Evolutionary conservation across 1,139 yeast species (phyloP).

Genomic region (Sugiyamaella pinicola): DNA sequence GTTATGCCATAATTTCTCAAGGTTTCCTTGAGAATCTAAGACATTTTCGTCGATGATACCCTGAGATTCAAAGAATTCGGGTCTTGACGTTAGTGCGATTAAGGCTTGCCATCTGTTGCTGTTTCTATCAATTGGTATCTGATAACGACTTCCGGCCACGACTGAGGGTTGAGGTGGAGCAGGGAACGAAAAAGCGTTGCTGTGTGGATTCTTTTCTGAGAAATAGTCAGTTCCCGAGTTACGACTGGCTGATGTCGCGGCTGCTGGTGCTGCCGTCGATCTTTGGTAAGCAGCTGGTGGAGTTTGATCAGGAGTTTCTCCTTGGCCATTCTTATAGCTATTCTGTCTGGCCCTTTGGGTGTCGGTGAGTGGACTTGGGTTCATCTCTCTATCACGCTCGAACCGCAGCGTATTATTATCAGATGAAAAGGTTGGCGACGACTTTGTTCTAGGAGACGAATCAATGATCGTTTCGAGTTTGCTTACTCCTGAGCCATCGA

Average conservation of each 20-base stretch:
- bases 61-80: constrained; percentile 21
- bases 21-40: constrained; percentile 30
- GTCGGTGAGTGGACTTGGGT: too few species aligned
- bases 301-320: too few species aligned
- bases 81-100: constrained; percentile 27
- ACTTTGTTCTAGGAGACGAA: neutral
- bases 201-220: neutral
- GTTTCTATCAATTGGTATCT: neutral
- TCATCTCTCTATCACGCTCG: too few species aligned
- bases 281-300: too few species aligned
- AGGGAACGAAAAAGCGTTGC: neutral
- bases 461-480: neutral
- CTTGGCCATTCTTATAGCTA: too few species aligned
- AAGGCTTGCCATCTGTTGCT: constrained; percentile 20
- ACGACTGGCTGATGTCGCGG: neutral
- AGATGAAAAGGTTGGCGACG: neutral
- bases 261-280: too few species aligned
- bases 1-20: constrained; percentile 31
- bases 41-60: constrained; percentile 27
- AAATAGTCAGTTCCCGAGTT: neutral
- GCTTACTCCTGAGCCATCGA: neutral
- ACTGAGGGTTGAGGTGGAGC: neutral
- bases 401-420: too few species aligned
- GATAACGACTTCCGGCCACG: neutral
- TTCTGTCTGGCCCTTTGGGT: too few species aligned